These are phyloP conservation scores for Hortiboletus campestris DNA, from an alignment of 768 basidiomycete genomes.

Conservation along the genomic window DNA sequence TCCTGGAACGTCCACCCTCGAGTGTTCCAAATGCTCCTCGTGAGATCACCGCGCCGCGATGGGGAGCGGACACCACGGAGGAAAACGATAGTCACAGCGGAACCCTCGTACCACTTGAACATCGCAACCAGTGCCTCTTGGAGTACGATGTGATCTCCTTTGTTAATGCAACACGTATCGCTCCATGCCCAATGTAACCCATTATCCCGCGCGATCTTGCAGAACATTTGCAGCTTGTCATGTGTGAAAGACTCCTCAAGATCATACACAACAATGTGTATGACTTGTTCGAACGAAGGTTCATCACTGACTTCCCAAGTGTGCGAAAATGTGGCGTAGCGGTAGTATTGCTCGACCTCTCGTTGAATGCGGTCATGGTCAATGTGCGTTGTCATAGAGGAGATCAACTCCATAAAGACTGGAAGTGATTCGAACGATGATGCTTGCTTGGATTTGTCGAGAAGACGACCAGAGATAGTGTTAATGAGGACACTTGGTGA, in stretches of 20 bases:
- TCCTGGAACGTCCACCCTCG: not conserved
- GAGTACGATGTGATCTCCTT: not conserved
- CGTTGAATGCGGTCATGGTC: not conserved
- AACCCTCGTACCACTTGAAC: constrained; percentile 12
- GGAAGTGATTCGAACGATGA: not conserved
- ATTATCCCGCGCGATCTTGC: not conserved
- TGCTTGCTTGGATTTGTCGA: not conserved
- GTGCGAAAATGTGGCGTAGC: not conserved
- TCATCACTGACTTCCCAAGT: not conserved
- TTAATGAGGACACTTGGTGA: too few species aligned
- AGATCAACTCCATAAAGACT: not conserved
- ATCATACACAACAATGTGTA: not conserved
- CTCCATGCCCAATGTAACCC: constrained; percentile 9
- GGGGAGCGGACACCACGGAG: not conserved
- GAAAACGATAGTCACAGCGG: not conserved
- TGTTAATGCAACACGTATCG: constrained; percentile 7
- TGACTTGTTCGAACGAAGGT: not conserved
- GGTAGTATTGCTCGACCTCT: not conserved
- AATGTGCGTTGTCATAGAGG: not conserved
- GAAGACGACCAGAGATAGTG: too few species aligned
- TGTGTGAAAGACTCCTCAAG: not conserved
- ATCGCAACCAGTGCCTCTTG: constrained; percentile 5
- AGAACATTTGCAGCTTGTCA: constrained; percentile 6
- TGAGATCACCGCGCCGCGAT: not conserved
- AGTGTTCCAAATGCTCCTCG: not conserved